Evolutionary conservation across 768 basidiomycete genomes (phyloP).

Genomic region (Mycena kentingensis): DNA sequence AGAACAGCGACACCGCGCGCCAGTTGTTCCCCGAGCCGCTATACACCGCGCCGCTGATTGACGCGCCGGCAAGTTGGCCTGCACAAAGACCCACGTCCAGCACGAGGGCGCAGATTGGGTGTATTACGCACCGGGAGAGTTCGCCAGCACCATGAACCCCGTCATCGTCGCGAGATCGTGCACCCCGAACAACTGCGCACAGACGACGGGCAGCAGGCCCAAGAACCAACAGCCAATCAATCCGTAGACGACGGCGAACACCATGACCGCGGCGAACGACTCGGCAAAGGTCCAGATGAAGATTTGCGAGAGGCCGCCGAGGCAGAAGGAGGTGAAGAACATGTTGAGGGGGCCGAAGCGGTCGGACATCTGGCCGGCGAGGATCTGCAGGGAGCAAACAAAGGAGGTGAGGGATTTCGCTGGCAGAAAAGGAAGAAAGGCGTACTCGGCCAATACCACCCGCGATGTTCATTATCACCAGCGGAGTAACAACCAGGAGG

Average conservation of each 20-base stretch:
- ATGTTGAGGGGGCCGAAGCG: slow-evolving; percentile 42
- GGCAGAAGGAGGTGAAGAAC: slow-evolving; percentile 36
- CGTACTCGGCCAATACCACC: slow-evolving; percentile 28
- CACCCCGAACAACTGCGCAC: slow-evolving; percentile 29
- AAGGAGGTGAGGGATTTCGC: neutral
- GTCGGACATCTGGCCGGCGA: slow-evolving; percentile 41
- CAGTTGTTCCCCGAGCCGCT: slow-evolving; percentile 32
- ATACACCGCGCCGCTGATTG: slow-evolving; percentile 35
- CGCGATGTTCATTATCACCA: slow-evolving; percentile 27
- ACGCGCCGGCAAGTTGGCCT: slow-evolving; percentile 35
- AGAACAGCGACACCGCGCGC: slow-evolving; percentile 32
- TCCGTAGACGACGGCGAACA: slow-evolving; percentile 35
- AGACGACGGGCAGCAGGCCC: slow-evolving; percentile 35
- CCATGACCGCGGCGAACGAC: slow-evolving; percentile 33
- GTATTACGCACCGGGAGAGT: slow-evolving; percentile 22
- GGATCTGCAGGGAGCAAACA: slow-evolving; percentile 28
- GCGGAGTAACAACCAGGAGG: slow-evolving; percentile 24
- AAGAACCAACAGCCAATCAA: slow-evolving; percentile 38
- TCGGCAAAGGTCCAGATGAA: slow-evolving; percentile 41
- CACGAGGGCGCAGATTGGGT: neutral
- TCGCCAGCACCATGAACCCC: slow-evolving; percentile 27
- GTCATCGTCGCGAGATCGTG: slow-evolving; percentile 28
- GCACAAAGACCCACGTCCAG: neutral
- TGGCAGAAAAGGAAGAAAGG: neutral
- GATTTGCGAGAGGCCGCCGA: slow-evolving; percentile 38